phyloP scores from a whole-genome alignment of 805 yeast genomes.

The Spathaspora passalidarum region DNA sequence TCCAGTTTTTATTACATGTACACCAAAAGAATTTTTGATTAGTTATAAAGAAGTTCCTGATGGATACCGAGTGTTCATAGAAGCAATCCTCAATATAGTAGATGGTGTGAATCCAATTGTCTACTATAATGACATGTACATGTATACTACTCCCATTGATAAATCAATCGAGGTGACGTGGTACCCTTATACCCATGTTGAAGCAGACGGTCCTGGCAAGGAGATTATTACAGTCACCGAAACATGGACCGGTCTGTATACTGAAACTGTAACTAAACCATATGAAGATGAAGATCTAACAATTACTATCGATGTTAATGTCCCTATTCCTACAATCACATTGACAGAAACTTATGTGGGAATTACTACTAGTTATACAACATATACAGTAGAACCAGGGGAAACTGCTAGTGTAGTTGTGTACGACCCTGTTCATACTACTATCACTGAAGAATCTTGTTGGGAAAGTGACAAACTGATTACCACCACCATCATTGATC shows the following conservation, averaged over 20 bases:
- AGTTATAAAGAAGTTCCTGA: conserved; percentile 23
- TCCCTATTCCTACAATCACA: conserved; percentile 16
- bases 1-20: conserved; percentile 14
- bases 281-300: conserved; percentile 9
- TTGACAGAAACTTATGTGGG: conserved; percentile 13
- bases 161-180: conserved; percentile 12
- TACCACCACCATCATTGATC: background rate
- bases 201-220: conserved; percentile 12
- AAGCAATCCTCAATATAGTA: conserved; percentile 3
- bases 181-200: conserved; percentile 2
- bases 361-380: conserved; percentile 9
- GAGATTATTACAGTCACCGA: conserved; percentile 13
- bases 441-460: conserved; percentile 36
- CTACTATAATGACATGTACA: conserved; percentile 8
- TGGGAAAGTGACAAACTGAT: background rate
- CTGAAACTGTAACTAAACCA: conserved; percentile 11
- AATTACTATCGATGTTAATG: conserved; percentile 18
- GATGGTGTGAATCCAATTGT: background rate
- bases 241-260: conserved; percentile 19
- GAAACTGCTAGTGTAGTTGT: conserved; percentile 16
- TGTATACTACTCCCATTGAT: conserved; percentile 8
- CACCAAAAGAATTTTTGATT: conserved; percentile 7
- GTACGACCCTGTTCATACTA: conserved; percentile 44
- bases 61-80: conserved; percentile 24
- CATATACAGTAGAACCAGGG: conserved; percentile 15